phyloP scores from a whole-genome alignment of 352 stramenopile species.

The Pythium periplocum region DNA sequence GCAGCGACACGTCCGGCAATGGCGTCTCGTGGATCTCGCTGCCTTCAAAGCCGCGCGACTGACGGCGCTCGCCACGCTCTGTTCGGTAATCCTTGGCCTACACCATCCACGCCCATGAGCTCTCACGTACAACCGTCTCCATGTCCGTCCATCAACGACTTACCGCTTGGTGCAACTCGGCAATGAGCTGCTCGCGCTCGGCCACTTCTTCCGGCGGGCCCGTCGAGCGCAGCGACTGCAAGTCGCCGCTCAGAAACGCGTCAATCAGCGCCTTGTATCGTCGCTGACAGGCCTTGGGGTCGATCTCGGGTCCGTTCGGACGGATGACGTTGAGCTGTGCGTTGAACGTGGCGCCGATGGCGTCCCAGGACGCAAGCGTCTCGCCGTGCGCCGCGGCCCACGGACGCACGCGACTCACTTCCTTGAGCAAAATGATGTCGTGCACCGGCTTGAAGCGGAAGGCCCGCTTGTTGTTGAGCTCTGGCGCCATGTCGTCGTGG shows the following conservation, averaged over 20 bases:
- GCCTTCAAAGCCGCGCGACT: conserved; percentile 7
- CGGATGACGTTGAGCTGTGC: conserved; percentile 13
- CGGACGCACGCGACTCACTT: conserved; percentile 13
- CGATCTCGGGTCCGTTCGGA: conserved; percentile 10
- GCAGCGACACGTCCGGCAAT: not conserved
- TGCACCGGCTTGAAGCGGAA: conserved; percentile 20
- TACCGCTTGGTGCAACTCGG: conserved; percentile 15
- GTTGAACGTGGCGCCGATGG: conserved; percentile 18
- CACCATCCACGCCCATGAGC: not conserved
- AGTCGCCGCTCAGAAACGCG: conserved; percentile 17
- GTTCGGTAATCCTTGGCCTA: conserved; percentile 16
- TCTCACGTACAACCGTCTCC: no score
- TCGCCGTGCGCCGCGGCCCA: conserved; percentile 17
- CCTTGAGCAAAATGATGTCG: conserved; percentile 14
- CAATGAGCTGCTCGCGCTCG: conserved; percentile 21
- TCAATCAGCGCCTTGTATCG: conserved; percentile 18
- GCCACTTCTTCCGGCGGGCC: conserved; percentile 13
- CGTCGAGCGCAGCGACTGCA: conserved; percentile 14
- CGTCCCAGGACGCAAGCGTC: conserved; percentile 15
- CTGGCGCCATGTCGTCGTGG: conserved; percentile 6
- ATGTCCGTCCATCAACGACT: not conserved
- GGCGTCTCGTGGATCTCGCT: conserved; percentile 4
- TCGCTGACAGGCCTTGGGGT: conserved; percentile 17
- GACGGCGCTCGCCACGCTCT: conserved; percentile 10
- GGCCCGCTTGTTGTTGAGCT: conserved; percentile 11